Conservation (phyloP, 2,329 filamentous ascomycete species). For the Beauveria asiatica region DNA sequence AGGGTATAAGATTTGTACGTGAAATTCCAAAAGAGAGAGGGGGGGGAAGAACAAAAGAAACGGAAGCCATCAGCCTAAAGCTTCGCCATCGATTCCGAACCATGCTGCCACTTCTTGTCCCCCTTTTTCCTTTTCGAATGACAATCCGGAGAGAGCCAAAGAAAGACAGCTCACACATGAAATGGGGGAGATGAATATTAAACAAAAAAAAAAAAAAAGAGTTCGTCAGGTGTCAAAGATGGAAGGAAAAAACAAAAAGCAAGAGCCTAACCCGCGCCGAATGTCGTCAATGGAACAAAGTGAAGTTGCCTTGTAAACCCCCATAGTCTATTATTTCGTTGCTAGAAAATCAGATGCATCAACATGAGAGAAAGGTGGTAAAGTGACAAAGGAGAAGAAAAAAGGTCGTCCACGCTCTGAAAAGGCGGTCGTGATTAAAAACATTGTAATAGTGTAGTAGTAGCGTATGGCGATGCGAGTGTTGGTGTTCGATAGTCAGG, state of each 20-base stretch:
- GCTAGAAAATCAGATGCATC: background rate
- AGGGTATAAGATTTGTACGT: background rate
- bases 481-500: background rate
- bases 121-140: too few relatives aligned
- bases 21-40: background rate
- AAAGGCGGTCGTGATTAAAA: background rate
- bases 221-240: background rate
- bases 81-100: background rate
- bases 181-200: background rate
- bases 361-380: background rate
- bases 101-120: background rate
- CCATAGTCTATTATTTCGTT: slow-evolving; percentile 6
- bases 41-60: background rate
- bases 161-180: background rate
- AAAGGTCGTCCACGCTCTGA: background rate
- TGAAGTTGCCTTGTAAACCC: background rate
- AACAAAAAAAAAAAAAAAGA: too few relatives aligned
- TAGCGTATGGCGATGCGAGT: background rate
- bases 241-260: background rate
- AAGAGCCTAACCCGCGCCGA: background rate
- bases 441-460: background rate
- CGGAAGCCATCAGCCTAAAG: background rate
- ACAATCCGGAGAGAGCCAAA: background rate
- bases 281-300: background rate
- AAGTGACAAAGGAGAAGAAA: background rate